Base-by-base conservation (phyloP, 2,329 filamentous ascomycete species). In the Ascocoryne sarcoides region DNA sequence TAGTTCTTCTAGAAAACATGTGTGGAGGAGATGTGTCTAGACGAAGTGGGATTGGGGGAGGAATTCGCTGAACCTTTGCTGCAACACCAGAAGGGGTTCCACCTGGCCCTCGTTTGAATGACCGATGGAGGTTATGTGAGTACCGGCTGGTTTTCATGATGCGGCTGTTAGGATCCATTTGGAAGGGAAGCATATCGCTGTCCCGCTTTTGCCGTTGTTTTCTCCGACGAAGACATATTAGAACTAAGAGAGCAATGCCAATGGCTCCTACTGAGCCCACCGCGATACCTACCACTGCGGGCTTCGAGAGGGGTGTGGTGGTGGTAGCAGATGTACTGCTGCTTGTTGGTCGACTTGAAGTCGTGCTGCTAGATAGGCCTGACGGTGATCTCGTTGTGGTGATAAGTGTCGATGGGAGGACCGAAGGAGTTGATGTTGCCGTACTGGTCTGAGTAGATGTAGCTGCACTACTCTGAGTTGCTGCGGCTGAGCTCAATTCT, bases 231-330 rank as follows among this genome's bases (percentile, higher is more conserved):
- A 62, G 44, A 37, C 58, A 57, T 49, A 59, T 47, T 34, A 62
- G 51, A 9, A 62, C 41, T 10, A 76, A 65, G 10, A 72, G 54
- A 4, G 63, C 64, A 19, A 75, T 51, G 4, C 66, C 70, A 14
- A 80, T 49, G 4, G 67, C 57, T 4, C 69, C 71, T 4, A 68
- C 65, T 9, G 68, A 63, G 4, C 75, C 79, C 3, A 77, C 63
- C 1, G 69, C 64, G 43, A 83, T 76, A 5, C 77, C 79, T 14
- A 68, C 69, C 34, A 81, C 67, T 46, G 78, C 71, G 17, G 46
- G 31, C 8, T 51, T 48, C 1, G 50, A 44, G 15, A 57, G 39
- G 3, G 32, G 33, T 10, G 43, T 30, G 14, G 39, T 44, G 3
- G 30, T 19, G 19, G 32, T 33, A 23, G 53, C 55, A 16, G 17